Base-by-base conservation (phyloP, 306 rosid species). In the Rubus parviflorus region DNA sequence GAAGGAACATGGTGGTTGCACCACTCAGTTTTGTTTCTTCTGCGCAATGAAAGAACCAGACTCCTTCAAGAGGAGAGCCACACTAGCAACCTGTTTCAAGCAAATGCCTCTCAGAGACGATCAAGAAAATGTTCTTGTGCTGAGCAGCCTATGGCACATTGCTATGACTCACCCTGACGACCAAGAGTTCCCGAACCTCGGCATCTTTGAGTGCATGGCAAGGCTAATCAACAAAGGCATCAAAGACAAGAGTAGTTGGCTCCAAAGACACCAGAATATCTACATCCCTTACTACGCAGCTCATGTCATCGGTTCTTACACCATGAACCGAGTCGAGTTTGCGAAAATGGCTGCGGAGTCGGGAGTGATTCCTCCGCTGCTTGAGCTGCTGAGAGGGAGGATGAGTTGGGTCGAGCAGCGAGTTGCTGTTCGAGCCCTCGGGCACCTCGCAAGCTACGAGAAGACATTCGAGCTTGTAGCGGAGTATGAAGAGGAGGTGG, bases 201-300 rank as follows among this genome's bases (percentile, higher is more conserved):
- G 98, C 22, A 84, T 93, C 37, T 89, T 91, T 79, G 84, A 85
- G 53, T 91, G 93, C 92, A 89, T 93, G 98, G 90, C 86, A 2
- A 84, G 78, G 8, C 83, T 93, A 20, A 89, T 93, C 80, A n/a
- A 56, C 61, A 88, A 78, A 79, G 91, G 83, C 38, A 49, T 83
- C 45, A 77, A 77, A 4, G 77, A 88, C 74, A 75, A 16, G 4
- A 47, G n/a, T 38, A 53, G 40, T 35, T 90, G 98, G 98, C 93
- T 91, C 69, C 83, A 51, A 1, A 78, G 75, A 40, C 75, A 82
- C 60, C 95, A 93, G 77, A 93, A 93, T 78, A 88, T 89, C 6
- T 93, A 89, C 65, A 82, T 89, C 46, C 98, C 98, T 45, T 93
- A 93, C 42, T 93, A 93, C 46, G 95, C 98, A 15, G 95, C 95